These are phyloP conservation scores for Phyllosticta citrichinensis DNA, from an alignment of 2,329 filamentous ascomycete genomes.

Conservation along the genomic window DNA sequence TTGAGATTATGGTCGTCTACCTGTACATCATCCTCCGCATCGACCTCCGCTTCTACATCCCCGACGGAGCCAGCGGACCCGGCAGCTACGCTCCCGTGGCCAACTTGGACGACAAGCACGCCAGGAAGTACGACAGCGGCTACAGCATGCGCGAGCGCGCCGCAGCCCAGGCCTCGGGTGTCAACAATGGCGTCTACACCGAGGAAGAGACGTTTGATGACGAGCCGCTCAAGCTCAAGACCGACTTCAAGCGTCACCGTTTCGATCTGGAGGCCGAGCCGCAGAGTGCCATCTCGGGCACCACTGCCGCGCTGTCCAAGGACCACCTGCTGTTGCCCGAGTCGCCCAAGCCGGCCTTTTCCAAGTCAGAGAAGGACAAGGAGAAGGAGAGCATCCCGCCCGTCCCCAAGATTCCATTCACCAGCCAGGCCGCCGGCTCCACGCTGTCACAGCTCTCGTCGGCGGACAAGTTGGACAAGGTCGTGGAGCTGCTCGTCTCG, in stretches of 20 bases:
- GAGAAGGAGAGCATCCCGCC: background rate
- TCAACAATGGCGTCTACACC: slow-evolving; percentile 5
- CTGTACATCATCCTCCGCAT: slow-evolving; percentile 59
- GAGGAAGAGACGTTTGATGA: slow-evolving; percentile 9
- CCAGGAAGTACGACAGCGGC: slow-evolving; percentile 7
- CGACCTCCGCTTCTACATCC: slow-evolving; percentile 66
- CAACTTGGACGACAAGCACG: background rate
- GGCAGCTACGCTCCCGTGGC: slow-evolving; percentile 31
- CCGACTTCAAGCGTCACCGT: slow-evolving; percentile 4
- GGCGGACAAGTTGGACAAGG: slow-evolving; percentile 8
- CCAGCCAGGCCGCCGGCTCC: background rate
- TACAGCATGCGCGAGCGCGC: background rate
- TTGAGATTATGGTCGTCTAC: slow-evolving; percentile 62
- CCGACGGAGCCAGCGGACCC: slow-evolving; percentile 54
- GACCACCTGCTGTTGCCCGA: slow-evolving; percentile 10
- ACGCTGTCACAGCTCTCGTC: background rate
- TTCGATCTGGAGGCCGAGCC: slow-evolving; percentile 8
- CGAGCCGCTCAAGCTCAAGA: slow-evolving; percentile 6
- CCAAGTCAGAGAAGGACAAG: slow-evolving; percentile 3
- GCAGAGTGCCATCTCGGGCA: slow-evolving; percentile 8
- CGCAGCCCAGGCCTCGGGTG: background rate
- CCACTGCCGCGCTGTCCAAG: slow-evolving; percentile 7
- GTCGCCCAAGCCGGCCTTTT: slow-evolving; percentile 1
- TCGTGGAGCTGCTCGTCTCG: slow-evolving; percentile 8
- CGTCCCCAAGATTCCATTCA: slow-evolving; percentile 1